Conservation (phyloP, 768 basidiomycete genomes). For the Hericium coralloides region DNA sequence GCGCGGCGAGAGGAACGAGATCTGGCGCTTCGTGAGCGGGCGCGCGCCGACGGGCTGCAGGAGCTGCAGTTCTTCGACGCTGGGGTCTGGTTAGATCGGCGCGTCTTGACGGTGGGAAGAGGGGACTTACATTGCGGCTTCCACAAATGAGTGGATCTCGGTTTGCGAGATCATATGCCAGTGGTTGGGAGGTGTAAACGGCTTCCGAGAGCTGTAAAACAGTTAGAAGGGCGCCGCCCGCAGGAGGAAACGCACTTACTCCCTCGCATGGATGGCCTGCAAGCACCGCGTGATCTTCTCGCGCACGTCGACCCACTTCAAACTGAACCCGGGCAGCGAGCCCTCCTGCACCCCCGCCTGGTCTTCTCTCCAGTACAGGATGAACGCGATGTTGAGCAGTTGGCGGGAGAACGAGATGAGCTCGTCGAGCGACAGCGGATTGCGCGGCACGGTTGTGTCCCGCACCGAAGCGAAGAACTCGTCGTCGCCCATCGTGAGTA, state of each 20-base stretch:
- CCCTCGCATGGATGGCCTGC: constrained; percentile 76
- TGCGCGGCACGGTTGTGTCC: constrained; percentile 31
- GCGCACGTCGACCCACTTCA: constrained; percentile 62
- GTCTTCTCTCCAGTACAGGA: constrained; percentile 61
- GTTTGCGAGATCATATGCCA: constrained; percentile 66
- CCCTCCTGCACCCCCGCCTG: constrained; percentile 30
- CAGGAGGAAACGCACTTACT: constrained; percentile 42
- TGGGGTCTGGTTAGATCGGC: constrained; percentile 17
- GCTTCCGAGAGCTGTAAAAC: constrained; percentile 59
- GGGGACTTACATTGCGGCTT: constrained; percentile 68
- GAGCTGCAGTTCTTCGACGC: constrained; percentile 58
- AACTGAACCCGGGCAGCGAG: constrained; percentile 30
- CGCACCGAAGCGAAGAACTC: constrained; percentile 68
- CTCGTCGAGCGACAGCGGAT: constrained; percentile 79
- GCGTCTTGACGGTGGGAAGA: not conserved
- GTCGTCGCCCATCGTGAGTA: constrained; percentile 92
- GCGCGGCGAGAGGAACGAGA: constrained; percentile 72
- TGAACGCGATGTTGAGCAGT: constrained; percentile 77
- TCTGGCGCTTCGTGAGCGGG: constrained; percentile 53
- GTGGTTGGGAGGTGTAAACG: constrained; percentile 76
- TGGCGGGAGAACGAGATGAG: constrained; percentile 66
- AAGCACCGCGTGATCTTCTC: constrained; percentile 73
- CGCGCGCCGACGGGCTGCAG: constrained; percentile 20
- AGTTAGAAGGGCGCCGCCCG: not conserved
- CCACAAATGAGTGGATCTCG: constrained; percentile 68